Evolutionary conservation across 1,284 basidiomycete genomes (phyloP).

Genomic region (Entoloma clypeatum): DNA sequence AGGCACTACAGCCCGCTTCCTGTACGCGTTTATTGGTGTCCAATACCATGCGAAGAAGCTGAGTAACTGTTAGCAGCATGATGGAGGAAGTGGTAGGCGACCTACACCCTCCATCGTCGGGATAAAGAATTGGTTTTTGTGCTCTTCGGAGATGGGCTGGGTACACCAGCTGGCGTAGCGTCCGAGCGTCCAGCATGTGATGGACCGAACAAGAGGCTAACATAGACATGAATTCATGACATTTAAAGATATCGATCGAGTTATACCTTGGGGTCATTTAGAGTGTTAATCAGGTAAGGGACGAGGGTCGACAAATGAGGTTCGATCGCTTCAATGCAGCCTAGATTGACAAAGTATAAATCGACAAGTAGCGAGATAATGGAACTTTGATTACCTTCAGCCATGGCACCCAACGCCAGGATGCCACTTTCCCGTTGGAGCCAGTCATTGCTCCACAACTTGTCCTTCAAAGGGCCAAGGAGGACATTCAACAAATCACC

Average conservation of each 20-base stretch:
- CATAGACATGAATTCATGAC: not conserved
- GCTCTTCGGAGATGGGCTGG: constrained; percentile 77
- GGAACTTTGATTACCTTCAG: constrained; percentile 68
- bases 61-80: constrained; percentile 12
- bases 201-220: constrained; percentile 93
- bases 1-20: constrained; percentile 98
- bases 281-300: constrained; percentile 87
- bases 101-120: constrained; percentile 97
- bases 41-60: constrained; percentile 96
- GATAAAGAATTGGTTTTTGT: constrained; percentile 88
- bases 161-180: constrained; percentile 97
- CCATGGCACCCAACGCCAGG: constrained; percentile 95
- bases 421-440: constrained; percentile 94
- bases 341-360: constrained; percentile 38
- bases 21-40: constrained; percentile 99
- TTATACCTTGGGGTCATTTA: constrained; percentile 86
- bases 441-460: constrained; percentile 94
- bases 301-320: constrained; percentile 91
- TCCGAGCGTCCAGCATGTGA: constrained; percentile 99
- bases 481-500: constrained; percentile 86
- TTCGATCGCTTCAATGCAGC: constrained; percentile 94
- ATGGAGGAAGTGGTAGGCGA: constrained; percentile 22
- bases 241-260: not conserved
- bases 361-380: constrained; percentile 2
- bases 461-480: constrained; percentile 87